phyloP scores from a whole-genome alignment of 1,284 basidiomycete genomes.

The Cutaneotrichosporon spelunceum region DNA sequence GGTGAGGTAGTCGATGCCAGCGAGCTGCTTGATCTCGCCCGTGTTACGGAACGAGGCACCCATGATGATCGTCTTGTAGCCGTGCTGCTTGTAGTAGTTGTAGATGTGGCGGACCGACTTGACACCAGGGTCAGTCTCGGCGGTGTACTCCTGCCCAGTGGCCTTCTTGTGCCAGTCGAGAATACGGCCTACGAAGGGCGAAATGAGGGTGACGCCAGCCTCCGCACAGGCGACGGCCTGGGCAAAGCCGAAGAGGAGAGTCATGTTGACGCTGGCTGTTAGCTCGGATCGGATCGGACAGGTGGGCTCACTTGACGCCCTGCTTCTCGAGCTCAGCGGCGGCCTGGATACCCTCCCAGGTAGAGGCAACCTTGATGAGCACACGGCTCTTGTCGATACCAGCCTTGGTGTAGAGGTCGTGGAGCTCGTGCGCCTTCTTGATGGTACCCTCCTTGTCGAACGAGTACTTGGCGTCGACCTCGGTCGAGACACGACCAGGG shows the following conservation, averaged over 20 bases:
- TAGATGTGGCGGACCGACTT: slow-evolving; percentile 90
- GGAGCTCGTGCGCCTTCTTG: slow-evolving; percentile 79
- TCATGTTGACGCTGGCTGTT: slow-evolving; percentile 76
- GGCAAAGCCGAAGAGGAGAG: slow-evolving; percentile 94
- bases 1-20: slow-evolving; percentile 95
- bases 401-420: slow-evolving; percentile 85
- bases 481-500: slow-evolving; percentile 97
- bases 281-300: background rate
- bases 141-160: slow-evolving; percentile 76
- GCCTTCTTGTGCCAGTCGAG: slow-evolving; percentile 95
- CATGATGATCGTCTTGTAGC: slow-evolving; percentile 99
- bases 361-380: slow-evolving; percentile 98
- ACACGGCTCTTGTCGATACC: slow-evolving; percentile 91
- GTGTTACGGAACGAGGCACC: slow-evolving; percentile 97
- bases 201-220: slow-evolving; percentile 96
- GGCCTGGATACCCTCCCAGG: slow-evolving; percentile 99
- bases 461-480: slow-evolving; percentile 95
- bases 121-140: slow-evolving; percentile 91
- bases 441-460: slow-evolving; percentile 63
- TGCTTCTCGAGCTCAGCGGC: slow-evolving; percentile 92
- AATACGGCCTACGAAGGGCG: slow-evolving; percentile 97
- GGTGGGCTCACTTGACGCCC: slow-evolving; percentile 65
- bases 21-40: slow-evolving; percentile 91
- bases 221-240: slow-evolving; percentile 99
- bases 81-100: slow-evolving; percentile 95